Conservation (phyloP, 2,329 filamentous ascomycete genomes). For the Calonectria leucothoes region DNA sequence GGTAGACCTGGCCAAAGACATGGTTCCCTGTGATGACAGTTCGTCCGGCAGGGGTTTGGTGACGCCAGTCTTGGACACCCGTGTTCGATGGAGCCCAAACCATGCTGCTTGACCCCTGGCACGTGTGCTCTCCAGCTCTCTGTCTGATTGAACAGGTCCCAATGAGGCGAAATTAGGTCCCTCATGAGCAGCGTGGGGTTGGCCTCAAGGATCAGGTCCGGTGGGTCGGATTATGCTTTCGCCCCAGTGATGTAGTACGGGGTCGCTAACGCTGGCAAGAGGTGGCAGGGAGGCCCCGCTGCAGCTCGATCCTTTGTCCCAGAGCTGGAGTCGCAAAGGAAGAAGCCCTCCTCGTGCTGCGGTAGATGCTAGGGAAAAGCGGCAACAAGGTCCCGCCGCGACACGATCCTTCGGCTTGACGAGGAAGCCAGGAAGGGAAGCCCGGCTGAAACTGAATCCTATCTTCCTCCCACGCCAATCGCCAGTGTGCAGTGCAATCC, state of each 20-base stretch:
- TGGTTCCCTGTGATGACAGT: slow-evolving; percentile 7
- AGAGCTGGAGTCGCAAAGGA: background rate
- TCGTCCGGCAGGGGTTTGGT: background rate
- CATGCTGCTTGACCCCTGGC: background rate
- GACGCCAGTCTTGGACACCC: slow-evolving; percentile 4
- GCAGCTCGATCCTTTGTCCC: background rate
- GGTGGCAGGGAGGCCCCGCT: background rate
- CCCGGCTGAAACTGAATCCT: background rate
- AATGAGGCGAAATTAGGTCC: slow-evolving; percentile 6
- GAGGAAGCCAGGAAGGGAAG: background rate
- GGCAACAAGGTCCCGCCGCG: background rate
- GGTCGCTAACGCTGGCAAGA: background rate
- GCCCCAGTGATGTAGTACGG: slow-evolving; percentile 5
- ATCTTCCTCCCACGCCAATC: background rate
- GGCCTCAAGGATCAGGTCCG: background rate
- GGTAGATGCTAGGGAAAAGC: background rate
- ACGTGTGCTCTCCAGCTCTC: background rate
- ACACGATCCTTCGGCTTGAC: background rate
- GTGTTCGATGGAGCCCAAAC: background rate
- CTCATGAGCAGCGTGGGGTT: background rate
- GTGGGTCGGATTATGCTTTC: slow-evolving; percentile 6
- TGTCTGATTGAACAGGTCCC: background rate
- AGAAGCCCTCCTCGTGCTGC: too few species aligned
- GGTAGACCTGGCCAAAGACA: background rate
- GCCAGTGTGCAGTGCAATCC: background rate